Evolutionary conservation across 805 yeast genomes (phyloP), one percentile per base, ranked within the genome.

Genomic region (Candida vaughaniae): DNA sequence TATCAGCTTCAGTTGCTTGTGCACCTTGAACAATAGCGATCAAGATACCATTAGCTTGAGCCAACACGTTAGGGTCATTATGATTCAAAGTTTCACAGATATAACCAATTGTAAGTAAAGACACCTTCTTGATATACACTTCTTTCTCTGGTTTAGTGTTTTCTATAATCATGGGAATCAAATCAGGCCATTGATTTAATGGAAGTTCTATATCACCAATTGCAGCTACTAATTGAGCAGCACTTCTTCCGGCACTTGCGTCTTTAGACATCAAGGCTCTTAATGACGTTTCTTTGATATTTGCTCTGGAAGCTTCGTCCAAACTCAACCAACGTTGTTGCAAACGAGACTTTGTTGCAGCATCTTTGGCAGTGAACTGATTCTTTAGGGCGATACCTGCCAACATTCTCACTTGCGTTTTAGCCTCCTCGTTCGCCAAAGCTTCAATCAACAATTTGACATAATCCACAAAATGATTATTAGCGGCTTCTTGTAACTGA

Each of bases 21-120:
- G 95, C 97, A 47, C 98, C 98, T 69, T 93, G 98, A 31, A 91
- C 95, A 55, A 91, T 89, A 16, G 99, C 95, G 47, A 95, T 89
- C 48, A 93, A 72, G 39, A 93, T 88, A 37, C 96, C 96, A 60
- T 87, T 87, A 15, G 95, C 82, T 62, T 90, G 95, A 4, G 86
- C 72, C 7, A 82, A 80, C 44, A 91, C 81, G 22, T 82, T 83
- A 16, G 83, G 80, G 56, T 82, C 82, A 39, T 66, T 66, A 18
- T 96, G 93, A 58, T 93, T 96, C 4, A 95, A 91, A 43, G 83
- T 77, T 64, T 93, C 99, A 66, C 99, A 93, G 47, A 93, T 91
- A 63, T 88, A 93, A 38, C 99, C 99, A 52, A 93, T 85, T 5
- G 97, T 77, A 52, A 88, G 73, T 46, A 90, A 70, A 5, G 96